Conservation (phyloP, 2,329 filamentous ascomycete genomes). For the Aspergillus chevalieri region DNA sequence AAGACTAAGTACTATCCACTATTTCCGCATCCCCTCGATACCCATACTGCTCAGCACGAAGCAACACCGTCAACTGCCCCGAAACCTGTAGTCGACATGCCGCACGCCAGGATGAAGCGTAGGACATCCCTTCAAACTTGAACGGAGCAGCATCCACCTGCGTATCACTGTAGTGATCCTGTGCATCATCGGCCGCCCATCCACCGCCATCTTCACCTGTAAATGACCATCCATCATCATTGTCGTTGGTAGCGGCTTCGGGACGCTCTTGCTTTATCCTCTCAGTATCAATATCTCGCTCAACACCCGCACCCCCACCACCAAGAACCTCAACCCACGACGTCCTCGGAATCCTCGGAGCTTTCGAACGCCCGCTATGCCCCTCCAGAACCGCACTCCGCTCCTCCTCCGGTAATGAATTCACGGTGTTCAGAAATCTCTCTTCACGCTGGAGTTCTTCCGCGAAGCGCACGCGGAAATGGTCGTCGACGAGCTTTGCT, state of each 20-base stretch:
- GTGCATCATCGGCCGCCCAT: not conserved
- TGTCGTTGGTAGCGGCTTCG: not conserved
- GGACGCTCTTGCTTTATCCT: not conserved
- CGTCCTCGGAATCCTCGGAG: not conserved
- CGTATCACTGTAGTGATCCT: not conserved
- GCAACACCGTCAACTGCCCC: not conserved
- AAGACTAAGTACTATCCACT: not conserved
- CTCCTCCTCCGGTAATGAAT: not conserved
- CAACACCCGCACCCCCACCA: not conserved
- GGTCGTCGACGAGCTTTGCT: slow-evolving; percentile 28
- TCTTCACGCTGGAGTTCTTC: slow-evolving; percentile 22
- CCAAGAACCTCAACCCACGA: not conserved
- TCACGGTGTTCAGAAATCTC: slow-evolving; percentile 3
- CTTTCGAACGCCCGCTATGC: not conserved
- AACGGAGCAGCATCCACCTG: not conserved
- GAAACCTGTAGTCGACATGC: not conserved
- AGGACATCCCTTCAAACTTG: not conserved
- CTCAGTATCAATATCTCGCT: not conserved
- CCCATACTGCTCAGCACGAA: not conserved
- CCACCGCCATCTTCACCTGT: not conserved
- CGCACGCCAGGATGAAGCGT: not conserved
- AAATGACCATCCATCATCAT: not conserved
- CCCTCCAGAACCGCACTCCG: not conserved
- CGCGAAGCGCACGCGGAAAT: slow-evolving; percentile 34
- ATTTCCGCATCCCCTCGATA: not conserved